Base-by-base conservation (phyloP, 2,329 filamentous ascomycete genomes). In the Cyanodermella asteris region DNA sequence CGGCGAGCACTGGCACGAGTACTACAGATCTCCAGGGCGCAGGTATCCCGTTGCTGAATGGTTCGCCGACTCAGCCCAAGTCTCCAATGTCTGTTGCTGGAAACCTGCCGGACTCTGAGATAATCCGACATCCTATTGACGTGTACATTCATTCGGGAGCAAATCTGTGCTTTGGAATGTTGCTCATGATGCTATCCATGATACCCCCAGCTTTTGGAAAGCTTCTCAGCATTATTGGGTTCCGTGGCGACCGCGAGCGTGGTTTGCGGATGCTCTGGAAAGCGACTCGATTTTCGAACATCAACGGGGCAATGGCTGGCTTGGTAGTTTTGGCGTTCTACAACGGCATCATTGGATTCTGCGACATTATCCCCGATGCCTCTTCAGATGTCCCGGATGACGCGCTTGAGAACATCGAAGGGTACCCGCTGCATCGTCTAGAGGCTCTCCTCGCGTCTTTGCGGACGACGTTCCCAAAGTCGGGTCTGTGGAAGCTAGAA, bases 261-360 rank as follows among this genome's bases (percentile, higher is more conserved):
- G 87, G 82, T 7, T 59, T 93, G 16, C 59, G 63, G 19, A 74
- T 93, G 65, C 65, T 97, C 4, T 97, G 87, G 87, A 71, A 77
- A 43, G 77, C 80, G 8, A 81, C 78, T 13, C 69, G 71, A 24
- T 87, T 82, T 44, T 53, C 71, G 32, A 91, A 91, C 44, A 64
- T 94, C 39, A 90, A 93, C 41, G 84, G 82, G n/a, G 84, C 77
- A 5, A 72, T 94, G 42, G 72, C 82, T 0, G 78, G 73, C 0
- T 59, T 94, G 20, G 64, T 78, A 14, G 55, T 93, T 0, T 59
- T 94, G 10, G 71, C 67, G 1, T 94, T 81, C 47, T 91, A 93
- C 50, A 91, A 91, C 42, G 75, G 73, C 5, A 63, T 91, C 16
- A 61, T 90, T 10, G 77, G 76, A 2, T 73, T 80, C 36, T 78